phyloP scores from a whole-genome alignment of 257 asterid genomes.

The Solanum piurae region DNA sequence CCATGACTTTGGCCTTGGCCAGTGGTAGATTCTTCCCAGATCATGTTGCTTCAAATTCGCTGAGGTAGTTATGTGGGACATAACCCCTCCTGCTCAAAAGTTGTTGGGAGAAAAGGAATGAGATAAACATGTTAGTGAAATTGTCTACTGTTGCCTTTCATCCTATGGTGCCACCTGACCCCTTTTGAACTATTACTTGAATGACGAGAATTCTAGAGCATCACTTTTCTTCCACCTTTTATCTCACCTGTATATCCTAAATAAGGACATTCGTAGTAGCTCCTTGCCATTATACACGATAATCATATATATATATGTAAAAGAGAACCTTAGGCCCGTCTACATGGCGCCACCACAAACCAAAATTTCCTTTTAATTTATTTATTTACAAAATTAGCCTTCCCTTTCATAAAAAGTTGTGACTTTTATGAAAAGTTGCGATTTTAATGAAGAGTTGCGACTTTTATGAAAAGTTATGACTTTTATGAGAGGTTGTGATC shows the following conservation, averaged over 20 bases:
- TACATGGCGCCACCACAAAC: too few relatives aligned
- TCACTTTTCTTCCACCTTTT: background rate
- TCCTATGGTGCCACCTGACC: background rate
- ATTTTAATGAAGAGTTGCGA: too few relatives aligned
- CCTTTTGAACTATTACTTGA: background rate
- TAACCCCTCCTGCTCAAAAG: background rate
- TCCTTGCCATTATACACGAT: background rate
- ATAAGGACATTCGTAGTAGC: background rate
- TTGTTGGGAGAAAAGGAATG: background rate
- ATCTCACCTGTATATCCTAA: background rate
- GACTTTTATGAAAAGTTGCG: too few relatives aligned
- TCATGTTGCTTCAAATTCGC: background rate
- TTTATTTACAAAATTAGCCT: too few relatives aligned
- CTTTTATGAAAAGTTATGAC: too few relatives aligned
- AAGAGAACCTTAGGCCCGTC: too few relatives aligned
- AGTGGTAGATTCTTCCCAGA: background rate
- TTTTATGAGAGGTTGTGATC: too few relatives aligned
- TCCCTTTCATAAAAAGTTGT: too few relatives aligned
- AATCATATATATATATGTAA: too few relatives aligned
- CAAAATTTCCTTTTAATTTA: too few relatives aligned
- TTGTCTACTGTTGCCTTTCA: background rate
- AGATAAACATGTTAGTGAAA: background rate
- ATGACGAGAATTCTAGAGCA: background rate
- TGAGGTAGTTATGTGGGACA: background rate
- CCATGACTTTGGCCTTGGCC: background rate